Conservation (phyloP, 495 filamentous ascomycete species). For the Entonaema liquescens region DNA sequence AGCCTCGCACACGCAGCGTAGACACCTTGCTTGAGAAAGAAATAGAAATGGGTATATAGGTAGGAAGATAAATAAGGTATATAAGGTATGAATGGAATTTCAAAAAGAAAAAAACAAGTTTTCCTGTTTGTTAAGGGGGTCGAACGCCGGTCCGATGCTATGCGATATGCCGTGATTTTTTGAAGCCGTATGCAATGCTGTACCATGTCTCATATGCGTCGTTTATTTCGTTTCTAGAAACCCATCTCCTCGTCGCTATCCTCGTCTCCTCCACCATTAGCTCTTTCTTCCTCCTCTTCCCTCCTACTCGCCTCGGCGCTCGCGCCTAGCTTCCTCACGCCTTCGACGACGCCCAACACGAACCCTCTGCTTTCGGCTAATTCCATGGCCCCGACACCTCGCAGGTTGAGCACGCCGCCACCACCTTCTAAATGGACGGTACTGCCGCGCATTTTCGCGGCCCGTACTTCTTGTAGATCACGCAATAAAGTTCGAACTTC, state of each 20-base stretch:
- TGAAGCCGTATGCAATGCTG: slow-evolving; percentile 3
- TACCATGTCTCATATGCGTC: slow-evolving; percentile 12
- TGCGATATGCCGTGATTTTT: background rate
- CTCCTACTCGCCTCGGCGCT: slow-evolving; percentile 64
- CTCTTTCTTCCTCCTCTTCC: slow-evolving; percentile 62
- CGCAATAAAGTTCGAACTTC: slow-evolving; percentile 77
- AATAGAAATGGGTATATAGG: background rate
- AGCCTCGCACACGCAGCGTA: background rate
- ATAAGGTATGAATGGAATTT: background rate
- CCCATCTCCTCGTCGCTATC: slow-evolving; percentile 63
- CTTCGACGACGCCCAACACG: slow-evolving; percentile 85
- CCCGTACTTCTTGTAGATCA: slow-evolving; percentile 85
- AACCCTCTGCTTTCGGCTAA: slow-evolving; percentile 86
- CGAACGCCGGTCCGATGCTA: slow-evolving; percentile 20
- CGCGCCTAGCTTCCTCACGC: slow-evolving; percentile 73
- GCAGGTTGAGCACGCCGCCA: slow-evolving; percentile 76
- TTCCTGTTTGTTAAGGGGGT: background rate
- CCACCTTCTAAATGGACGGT: slow-evolving; percentile 74
- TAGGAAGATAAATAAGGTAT: no score
- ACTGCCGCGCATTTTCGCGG: slow-evolving; percentile 85
- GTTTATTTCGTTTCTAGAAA: slow-evolving; percentile 36
- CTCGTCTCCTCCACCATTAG: slow-evolving; percentile 47
- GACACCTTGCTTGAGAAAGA: background rate
- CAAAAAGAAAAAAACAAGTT: background rate
- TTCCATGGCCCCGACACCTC: slow-evolving; percentile 91